Evolutionary conservation across 352 stramenopile genomes (phyloP).

Genomic region (Globisporangium parvum): DNA sequence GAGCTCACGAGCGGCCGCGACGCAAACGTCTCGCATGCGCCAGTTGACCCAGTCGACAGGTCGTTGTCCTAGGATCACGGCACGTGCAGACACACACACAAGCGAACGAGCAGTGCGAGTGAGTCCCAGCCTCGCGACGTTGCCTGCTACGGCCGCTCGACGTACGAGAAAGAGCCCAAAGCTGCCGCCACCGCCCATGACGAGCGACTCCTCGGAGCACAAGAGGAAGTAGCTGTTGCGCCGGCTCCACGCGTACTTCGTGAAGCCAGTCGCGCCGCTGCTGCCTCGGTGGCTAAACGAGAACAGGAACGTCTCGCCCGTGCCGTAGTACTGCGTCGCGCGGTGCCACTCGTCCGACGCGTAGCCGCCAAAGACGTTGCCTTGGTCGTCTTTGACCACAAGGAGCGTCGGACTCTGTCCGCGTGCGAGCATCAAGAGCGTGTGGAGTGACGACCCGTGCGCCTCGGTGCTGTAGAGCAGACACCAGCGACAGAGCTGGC

Average conservation of each 20-base stretch:
- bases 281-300: constrained; percentile 31
- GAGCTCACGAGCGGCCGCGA: constrained; percentile 68
- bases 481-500: constrained; percentile 77
- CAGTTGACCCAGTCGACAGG: constrained; percentile 75
- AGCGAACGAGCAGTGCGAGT: constrained; percentile 1
- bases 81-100: constrained; percentile 8
- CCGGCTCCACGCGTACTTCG: constrained; percentile 83
- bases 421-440: constrained; percentile 57
- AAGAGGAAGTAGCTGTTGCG: constrained; percentile 91
- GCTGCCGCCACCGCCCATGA: constrained; percentile 86
- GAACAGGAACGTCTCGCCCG: constrained; percentile 87
- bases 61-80: constrained; percentile 61
- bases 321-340: constrained; percentile 86
- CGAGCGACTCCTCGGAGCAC: constrained; percentile 85
- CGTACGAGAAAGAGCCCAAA: constrained; percentile 87
- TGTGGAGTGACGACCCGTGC: constrained; percentile 75
- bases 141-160: neutral
- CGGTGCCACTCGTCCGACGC: constrained; percentile 71
- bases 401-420: constrained; percentile 73
- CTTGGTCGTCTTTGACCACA: constrained; percentile 71
- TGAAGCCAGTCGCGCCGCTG: constrained; percentile 26
- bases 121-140: neutral
- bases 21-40: constrained; percentile 84
- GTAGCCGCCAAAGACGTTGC: constrained; percentile 82
- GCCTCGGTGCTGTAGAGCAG: constrained; percentile 73